phyloP scores from a whole-genome alignment of 2,329 filamentous ascomycete genomes.

The Penicillium sumatraense region DNA sequence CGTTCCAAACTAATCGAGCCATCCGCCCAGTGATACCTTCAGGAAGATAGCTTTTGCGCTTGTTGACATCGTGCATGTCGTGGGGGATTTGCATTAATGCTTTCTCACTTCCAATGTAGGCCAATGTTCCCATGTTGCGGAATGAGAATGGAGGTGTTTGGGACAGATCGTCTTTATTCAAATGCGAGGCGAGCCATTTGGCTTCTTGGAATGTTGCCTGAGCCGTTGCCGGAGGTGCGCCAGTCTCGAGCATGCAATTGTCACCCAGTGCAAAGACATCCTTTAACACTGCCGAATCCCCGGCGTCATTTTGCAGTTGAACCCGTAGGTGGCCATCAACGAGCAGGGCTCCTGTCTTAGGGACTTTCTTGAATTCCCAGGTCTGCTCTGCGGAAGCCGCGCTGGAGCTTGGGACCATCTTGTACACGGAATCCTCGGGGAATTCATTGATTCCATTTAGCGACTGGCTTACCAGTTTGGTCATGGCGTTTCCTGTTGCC shows the following conservation, averaged over 20 bases:
- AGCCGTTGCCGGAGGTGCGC: conserved; percentile 60
- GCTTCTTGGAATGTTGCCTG: conserved; percentile 65
- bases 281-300: conserved; percentile 48
- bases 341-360: conserved; percentile 54
- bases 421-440: conserved; percentile 34
- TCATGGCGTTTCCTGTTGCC: conserved; percentile 50
- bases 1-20: conserved; percentile 50
- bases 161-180: conserved; percentile 56
- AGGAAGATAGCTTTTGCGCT: conserved; percentile 35
- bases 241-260: conserved; percentile 59
- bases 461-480: conserved; percentile 34
- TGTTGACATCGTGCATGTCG: conserved; percentile 18
- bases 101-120: conserved; percentile 62
- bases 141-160: conserved; percentile 54
- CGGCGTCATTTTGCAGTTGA: conserved; percentile 51
- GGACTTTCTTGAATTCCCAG: conserved; percentile 58
- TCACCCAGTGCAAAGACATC: conserved; percentile 63
- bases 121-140: conserved; percentile 62
- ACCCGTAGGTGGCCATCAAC: conserved; percentile 62
- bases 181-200: conserved; percentile 58
- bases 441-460: conserved; percentile 38
- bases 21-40: conserved; percentile 44
- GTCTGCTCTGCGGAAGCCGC: conserved; percentile 14
- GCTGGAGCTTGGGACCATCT: conserved; percentile 27
- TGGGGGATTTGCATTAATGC: conserved; percentile 59